Base-by-base conservation (phyloP, 768 basidiomycete species). In the Infundibulicybe gibba region DNA sequence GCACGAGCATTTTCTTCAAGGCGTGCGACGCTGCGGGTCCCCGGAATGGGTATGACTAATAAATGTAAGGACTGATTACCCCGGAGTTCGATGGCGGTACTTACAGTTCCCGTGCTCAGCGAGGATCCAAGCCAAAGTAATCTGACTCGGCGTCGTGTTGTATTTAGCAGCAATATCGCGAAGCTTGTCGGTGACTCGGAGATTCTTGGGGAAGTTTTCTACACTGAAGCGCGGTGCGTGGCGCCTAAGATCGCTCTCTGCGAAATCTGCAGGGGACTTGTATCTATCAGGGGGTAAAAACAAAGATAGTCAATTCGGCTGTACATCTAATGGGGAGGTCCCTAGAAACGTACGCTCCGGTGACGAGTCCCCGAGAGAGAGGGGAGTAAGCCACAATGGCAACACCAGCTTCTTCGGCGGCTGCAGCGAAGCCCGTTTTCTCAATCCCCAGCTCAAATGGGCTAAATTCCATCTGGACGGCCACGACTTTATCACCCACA, bases 361-460 rank as follows among this genome's bases (percentile, higher is more conserved):
- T 76, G 41, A 76, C 53, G 30, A 81, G 40, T 0, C 79, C 78
- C 15, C 76, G 65, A 1, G 70, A 75, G 32, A 80, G 66, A 0
- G 80, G 80, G 14, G 69, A 66, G 51, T 77, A 79, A 2, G 72
- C 72, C 15, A 80, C 65, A 41, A 77, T 63, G 2, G 67, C 57
- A 14, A 76, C 61, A 3, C 76, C 74, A 11, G 75, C 60, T 52
- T 77, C 72, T 17, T 69, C 51, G 5, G 68, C 67, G 0, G 72
- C 64, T 10, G 67, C 56, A 5, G 74, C 56, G n/a, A 79, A 53
- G 0, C 54, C 66, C 45, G 65, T 60, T 52, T 70, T 61, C 30
- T 77, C 75, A 40, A 77, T 68, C 42, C 73, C 68, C 19, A 77
- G 65, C 9, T 62, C 63, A 51, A 75, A 71, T 0, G 72, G 68